A percentile compares a stretch with the other conserved stretches of the same genome.
Evolutionary conservation across 768 basidiomycete genomes (phyloP).

Genomic region (Asterophora lycoperdoides): DNA sequence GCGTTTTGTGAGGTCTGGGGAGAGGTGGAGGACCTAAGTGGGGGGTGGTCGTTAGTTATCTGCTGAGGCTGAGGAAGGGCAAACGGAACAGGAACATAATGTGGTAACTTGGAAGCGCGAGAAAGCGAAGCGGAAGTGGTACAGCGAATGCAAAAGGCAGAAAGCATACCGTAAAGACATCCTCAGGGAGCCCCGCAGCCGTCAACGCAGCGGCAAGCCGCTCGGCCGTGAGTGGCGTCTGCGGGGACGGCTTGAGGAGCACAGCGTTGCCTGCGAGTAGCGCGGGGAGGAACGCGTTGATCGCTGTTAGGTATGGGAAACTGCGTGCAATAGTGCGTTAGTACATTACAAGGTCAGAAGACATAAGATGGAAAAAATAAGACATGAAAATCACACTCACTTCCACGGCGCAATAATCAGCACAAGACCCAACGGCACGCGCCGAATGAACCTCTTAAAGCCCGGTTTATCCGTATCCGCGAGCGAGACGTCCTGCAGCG

Average conservation of each 20-base stretch:
- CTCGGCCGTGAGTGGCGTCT: constrained; percentile 88
- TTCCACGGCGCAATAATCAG: constrained; percentile 93
- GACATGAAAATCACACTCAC: no score
- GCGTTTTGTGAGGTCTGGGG: constrained; percentile 53
- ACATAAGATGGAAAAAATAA: neutral
- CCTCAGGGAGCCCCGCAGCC: constrained; percentile 74
- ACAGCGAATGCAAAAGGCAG: no score
- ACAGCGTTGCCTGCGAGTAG: constrained; percentile 89
- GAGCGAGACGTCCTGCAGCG: constrained; percentile 71
- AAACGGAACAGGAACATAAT: no score
- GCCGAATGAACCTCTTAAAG: constrained; percentile 78
- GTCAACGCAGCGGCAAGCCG: constrained; percentile 64
- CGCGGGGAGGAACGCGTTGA: constrained; percentile 92
- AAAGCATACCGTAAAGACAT: constrained; percentile 43
- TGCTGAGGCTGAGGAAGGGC: no score
- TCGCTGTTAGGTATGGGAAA: constrained; percentile 83
- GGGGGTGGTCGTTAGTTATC: no score
- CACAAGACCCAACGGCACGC: constrained; percentile 82
- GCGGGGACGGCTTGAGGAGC: constrained; percentile 92
- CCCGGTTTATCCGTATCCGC: constrained; percentile 78
- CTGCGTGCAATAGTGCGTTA: constrained; percentile 32
- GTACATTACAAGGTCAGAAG: no score
- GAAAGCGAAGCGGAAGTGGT: no score
- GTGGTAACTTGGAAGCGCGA: no score
- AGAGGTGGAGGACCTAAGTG: constrained; percentile 63